phyloP scores from a whole-genome alignment of 2,329 filamentous ascomycete genomes.

The Chrysoporthe puriensis region DNA sequence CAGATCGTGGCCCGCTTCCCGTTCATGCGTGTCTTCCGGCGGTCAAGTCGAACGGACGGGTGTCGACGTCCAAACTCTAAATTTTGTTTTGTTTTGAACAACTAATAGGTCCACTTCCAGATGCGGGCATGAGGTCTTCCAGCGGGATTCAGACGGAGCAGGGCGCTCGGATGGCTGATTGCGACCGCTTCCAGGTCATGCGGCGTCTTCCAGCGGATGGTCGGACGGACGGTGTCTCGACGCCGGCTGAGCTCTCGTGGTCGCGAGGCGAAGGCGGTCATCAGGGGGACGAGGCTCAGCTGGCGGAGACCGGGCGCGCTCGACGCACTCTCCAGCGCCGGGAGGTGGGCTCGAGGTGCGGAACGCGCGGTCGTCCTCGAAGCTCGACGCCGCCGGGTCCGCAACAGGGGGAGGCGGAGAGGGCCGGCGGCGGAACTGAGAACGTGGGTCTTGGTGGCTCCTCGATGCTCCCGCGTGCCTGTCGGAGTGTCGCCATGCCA shows the following conservation, averaged over 20 bases:
- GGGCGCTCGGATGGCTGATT: slow-evolving; percentile 11
- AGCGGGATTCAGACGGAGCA: slow-evolving; percentile 20
- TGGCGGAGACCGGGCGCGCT: slow-evolving; percentile 22
- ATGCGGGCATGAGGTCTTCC: slow-evolving; percentile 13
- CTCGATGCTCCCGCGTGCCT: slow-evolving; percentile 3
- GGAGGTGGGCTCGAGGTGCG: neutral
- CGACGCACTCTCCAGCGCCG: slow-evolving; percentile 14
- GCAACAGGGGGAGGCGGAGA: slow-evolving; percentile 19
- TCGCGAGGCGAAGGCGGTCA: no score
- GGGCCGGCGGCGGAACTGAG: slow-evolving; percentile 22
- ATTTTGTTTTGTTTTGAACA: neutral
- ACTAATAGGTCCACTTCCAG: slow-evolving; percentile 10
- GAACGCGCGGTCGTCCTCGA: slow-evolving; percentile 20
- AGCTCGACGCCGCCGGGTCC: slow-evolving; percentile 21
- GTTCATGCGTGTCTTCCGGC: neutral
- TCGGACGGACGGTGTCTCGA: slow-evolving; percentile 23
- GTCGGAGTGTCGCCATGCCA: neutral
- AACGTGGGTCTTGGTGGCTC: slow-evolving; percentile 10
- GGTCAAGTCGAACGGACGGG: neutral
- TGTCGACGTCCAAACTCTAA: slow-evolving; percentile 16
- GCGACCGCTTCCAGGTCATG: slow-evolving; percentile 23
- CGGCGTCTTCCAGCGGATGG: slow-evolving; percentile 3
- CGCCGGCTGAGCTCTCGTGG: slow-evolving; percentile 17
- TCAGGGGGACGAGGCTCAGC: neutral
- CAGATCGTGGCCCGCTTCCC: neutral